These are phyloP conservation scores for Neonectria ditissima DNA, from an alignment of 2,329 filamentous ascomycete genomes.

Conservation along the genomic window DNA sequence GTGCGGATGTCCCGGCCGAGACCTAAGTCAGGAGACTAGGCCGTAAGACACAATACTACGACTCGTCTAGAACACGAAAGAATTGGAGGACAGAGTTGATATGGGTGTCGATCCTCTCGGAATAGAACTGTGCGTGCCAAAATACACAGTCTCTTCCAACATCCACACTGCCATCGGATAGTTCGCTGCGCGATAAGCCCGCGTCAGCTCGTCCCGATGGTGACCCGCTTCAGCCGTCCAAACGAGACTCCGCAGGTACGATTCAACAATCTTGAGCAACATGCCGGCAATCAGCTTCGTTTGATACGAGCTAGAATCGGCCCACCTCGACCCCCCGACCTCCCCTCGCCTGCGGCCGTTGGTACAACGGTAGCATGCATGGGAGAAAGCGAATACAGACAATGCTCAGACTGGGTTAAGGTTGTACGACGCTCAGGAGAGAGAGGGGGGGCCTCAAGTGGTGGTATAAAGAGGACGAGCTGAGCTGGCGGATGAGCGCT, in stretches of 20 bases:
- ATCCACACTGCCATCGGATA: not conserved
- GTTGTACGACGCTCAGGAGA: slow-evolving; percentile 35
- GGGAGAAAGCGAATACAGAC: slow-evolving; percentile 21
- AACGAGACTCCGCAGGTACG: not conserved
- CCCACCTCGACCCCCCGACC: slow-evolving; percentile 6
- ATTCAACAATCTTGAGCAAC: slow-evolving; percentile 10
- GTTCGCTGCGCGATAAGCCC: no score
- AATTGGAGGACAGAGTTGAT: not conserved
- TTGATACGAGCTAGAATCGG: slow-evolving; percentile 17
- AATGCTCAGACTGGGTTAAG: slow-evolving; percentile 12
- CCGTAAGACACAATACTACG: not conserved
- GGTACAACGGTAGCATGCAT: slow-evolving; percentile 39
- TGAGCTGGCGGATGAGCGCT: slow-evolving; percentile 9
- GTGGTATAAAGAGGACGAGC: slow-evolving; percentile 43
- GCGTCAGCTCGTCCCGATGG: not conserved
- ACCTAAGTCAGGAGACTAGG: not conserved
- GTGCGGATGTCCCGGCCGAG: not conserved
- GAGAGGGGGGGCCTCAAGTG: not conserved
- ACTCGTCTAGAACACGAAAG: not conserved
- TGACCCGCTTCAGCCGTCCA: slow-evolving; percentile 8
- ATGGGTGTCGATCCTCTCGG: no score
- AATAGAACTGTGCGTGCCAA: not conserved
- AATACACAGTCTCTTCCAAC: not conserved
- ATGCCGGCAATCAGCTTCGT: not conserved
- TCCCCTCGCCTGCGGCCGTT: slow-evolving; percentile 16